Conservation (phyloP, 805 yeast species). For the Lachancea lanzarotensis region DNA sequence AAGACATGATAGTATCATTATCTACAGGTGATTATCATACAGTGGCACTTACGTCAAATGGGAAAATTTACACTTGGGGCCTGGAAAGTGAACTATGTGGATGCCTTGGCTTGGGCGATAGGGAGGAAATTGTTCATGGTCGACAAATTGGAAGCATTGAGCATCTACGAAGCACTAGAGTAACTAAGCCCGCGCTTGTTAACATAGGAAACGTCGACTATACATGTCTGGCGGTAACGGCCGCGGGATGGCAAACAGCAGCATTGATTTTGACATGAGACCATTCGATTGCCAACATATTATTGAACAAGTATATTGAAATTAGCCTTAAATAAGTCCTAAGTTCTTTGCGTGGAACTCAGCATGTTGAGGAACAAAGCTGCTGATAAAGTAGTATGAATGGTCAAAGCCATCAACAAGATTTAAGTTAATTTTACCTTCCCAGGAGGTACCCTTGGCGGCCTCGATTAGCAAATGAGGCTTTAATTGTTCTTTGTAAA, state of each 20-base stretch:
- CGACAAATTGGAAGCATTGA: constrained; percentile 28
- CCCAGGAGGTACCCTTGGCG: constrained; percentile 50
- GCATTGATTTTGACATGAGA: constrained; percentile 40
- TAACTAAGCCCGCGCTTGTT: constrained; percentile 40
- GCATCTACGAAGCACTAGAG: constrained; percentile 29
- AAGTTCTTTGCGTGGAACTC: constrained; percentile 72
- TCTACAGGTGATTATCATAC: constrained; percentile 69
- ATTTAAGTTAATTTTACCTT: constrained; percentile 52
- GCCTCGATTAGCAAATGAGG: constrained; percentile 65
- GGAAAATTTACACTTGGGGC: constrained; percentile 63
- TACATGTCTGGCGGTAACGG: constrained; percentile 53
- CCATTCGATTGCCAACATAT: neutral
- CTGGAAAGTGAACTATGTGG: constrained; percentile 56
- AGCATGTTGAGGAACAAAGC: constrained; percentile 78
- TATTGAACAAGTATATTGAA: neutral
- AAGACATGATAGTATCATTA: constrained; percentile 45
- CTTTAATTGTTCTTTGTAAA: constrained; percentile 59
- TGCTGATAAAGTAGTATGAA: constrained; percentile 76
- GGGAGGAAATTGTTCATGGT: constrained; percentile 17
- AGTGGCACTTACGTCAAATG: constrained; percentile 53
- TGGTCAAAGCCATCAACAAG: constrained; percentile 85
- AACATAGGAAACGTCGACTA: constrained; percentile 32
- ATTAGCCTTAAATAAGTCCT: constrained; percentile 26
- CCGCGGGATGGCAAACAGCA: constrained; percentile 78
- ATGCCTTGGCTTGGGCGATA: constrained; percentile 58